A percentile compares a stretch with the other conserved stretches of the same genome.
phyloP scores from a whole-genome alignment of 75 land plant genomes.

The Picea sitchensis region DNA sequence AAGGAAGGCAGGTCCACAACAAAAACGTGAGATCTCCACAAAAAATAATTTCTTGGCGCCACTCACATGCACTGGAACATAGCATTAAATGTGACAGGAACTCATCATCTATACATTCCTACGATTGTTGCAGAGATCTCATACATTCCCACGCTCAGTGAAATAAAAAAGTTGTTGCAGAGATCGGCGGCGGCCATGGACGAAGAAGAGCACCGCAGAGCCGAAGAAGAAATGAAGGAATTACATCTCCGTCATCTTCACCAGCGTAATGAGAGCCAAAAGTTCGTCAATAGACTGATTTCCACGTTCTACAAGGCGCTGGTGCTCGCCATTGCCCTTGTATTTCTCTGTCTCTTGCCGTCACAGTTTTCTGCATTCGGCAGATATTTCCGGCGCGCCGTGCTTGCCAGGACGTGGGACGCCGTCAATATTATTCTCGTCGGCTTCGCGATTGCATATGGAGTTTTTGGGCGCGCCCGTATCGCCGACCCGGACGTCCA shows the following conservation, averaged over 20 bases:
- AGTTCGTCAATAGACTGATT: not conserved
- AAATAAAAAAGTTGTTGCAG: too few relatives aligned
- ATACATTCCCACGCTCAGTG: too few relatives aligned
- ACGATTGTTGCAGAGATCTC: too few relatives aligned
- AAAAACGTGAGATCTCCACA: too few relatives aligned
- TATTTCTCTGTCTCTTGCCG: not conserved
- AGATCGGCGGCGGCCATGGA: not conserved
- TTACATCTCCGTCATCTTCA: not conserved
- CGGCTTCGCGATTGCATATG: not conserved
- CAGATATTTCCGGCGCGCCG: not conserved
- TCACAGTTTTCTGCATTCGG: not conserved
- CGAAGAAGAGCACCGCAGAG: not conserved
- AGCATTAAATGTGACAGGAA: too few relatives aligned
- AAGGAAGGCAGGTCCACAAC: too few relatives aligned
- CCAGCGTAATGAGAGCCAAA: not conserved
- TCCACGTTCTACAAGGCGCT: not conserved
- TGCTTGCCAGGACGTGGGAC: not conserved
- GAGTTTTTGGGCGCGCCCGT: not conserved
- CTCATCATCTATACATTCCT: too few relatives aligned
- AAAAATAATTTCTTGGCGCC: too few relatives aligned
- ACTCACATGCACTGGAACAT: too few relatives aligned
- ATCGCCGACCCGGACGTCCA: not conserved
- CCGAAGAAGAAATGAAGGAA: not conserved
- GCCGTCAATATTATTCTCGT: not conserved
- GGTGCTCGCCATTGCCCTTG: not conserved